These are phyloP conservation scores for Colletotrichum cordylinicola DNA, from an alignment of 2,329 filamentous ascomycete species.

Conservation along the genomic window DNA sequence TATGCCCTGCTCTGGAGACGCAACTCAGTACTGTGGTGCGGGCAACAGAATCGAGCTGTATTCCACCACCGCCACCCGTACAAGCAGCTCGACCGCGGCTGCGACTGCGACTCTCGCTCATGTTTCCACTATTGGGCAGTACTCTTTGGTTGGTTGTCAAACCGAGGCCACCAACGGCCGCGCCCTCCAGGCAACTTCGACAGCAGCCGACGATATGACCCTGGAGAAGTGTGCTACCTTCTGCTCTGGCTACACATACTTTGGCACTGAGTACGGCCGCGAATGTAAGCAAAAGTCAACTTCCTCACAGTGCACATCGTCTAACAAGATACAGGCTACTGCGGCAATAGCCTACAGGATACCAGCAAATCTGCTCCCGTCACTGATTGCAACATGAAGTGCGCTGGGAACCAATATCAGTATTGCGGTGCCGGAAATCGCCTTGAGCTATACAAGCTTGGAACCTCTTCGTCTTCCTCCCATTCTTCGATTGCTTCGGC, in stretches of 20 bases:
- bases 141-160: conserved; percentile 43
- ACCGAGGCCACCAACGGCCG: conserved; percentile 40
- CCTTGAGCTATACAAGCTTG: conserved; percentile 40
- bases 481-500: background rate
- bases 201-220: conserved; percentile 41
- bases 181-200: conserved; percentile 38
- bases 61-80: conserved; percentile 42
- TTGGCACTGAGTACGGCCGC: conserved; percentile 41
- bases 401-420: conserved; percentile 38
- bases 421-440: conserved; percentile 44
- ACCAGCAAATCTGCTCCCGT: conserved; percentile 35
- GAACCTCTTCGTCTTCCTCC: conserved; percentile 8
- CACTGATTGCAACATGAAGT: conserved; percentile 42
- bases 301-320: background rate
- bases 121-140: conserved; percentile 37
- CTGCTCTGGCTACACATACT: conserved; percentile 42
- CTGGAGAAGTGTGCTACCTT: conserved; percentile 41
- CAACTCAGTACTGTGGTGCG: conserved; percentile 46
- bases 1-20: conserved; percentile 47
- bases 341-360: conserved; percentile 39
- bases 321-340: conserved; percentile 34
- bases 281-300: conserved; percentile 33
- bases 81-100: conserved; percentile 27
- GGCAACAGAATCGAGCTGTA: conserved; percentile 50
- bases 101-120: conserved; percentile 39